phyloP scores from a whole-genome alignment of 2,329 filamentous ascomycete species.

The Trichoderma atroviride region DNA sequence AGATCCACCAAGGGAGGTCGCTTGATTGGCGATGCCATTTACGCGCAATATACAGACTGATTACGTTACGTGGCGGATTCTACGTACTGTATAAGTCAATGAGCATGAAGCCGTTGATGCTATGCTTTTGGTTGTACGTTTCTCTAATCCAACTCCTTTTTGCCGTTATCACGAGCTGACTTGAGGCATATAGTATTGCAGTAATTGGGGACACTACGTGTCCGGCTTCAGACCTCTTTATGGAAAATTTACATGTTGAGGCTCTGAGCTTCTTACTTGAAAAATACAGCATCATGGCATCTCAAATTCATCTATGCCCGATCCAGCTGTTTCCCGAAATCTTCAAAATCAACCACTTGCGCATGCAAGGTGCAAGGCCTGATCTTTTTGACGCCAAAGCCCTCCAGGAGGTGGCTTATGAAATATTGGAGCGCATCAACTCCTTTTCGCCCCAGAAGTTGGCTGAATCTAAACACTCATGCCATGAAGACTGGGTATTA shows the following conservation, averaged over 20 bases:
- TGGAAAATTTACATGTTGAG: not conserved
- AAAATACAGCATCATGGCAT: not conserved
- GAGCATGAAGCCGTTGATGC: not conserved
- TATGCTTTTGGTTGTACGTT: conserved; percentile 8
- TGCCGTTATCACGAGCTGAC: not conserved
- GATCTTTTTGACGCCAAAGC: not conserved
- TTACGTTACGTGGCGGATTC: conserved; percentile 1
- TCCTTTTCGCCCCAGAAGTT: not conserved
- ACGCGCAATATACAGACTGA: not conserved
- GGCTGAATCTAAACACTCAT: not conserved
- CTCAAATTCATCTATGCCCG: conserved; percentile 3
- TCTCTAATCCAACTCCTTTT: not conserved
- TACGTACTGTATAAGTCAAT: not conserved
- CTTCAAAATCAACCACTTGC: not conserved
- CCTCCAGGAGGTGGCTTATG: not conserved
- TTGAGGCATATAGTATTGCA: not conserved
- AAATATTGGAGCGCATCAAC: not conserved
- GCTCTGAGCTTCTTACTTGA: not conserved
- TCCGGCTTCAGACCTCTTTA: conserved; percentile 1
- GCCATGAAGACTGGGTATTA: not conserved
- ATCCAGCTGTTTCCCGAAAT: not conserved
- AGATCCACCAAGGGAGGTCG: conserved; percentile 6
- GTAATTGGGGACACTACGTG: conserved; percentile 11
- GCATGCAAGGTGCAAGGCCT: not conserved
- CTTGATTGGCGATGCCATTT: conserved; percentile 15